Conservation (phyloP, 2,329 filamentous ascomycete species). For the Sporothrix globosa region DNA sequence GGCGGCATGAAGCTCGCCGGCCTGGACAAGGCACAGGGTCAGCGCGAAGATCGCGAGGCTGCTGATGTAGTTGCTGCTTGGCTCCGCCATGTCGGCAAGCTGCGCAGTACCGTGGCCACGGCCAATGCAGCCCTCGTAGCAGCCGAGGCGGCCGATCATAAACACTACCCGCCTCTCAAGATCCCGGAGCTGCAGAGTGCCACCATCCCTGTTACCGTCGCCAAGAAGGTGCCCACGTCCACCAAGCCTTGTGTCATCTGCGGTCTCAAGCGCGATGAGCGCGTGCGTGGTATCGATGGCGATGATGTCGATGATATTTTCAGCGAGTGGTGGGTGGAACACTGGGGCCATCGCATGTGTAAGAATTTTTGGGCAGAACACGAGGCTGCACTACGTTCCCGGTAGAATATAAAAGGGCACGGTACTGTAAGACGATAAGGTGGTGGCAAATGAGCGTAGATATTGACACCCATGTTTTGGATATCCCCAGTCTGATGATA, state of each 20-base stretch:
- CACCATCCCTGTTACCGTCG: slow-evolving; percentile 67
- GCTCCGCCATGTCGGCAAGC: slow-evolving; percentile 73
- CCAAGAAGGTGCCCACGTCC: slow-evolving; percentile 74
- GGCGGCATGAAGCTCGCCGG: slow-evolving; percentile 86
- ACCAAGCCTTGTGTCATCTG: slow-evolving; percentile 80
- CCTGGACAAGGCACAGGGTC: slow-evolving; percentile 79
- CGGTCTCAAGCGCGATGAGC: slow-evolving; percentile 84
- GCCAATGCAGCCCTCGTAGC: slow-evolving; percentile 55
- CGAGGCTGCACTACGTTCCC: slow-evolving; percentile 63
- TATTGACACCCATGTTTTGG: slow-evolving; percentile 5
- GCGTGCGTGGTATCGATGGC: slow-evolving; percentile 71
- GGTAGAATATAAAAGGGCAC: slow-evolving; percentile 27
- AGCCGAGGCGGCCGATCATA: slow-evolving; percentile 34
- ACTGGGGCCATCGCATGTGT: slow-evolving; percentile 81
- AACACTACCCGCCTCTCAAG: slow-evolving; percentile 45
- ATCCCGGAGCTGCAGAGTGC: slow-evolving; percentile 71
- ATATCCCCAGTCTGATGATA: not conserved
- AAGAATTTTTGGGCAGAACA: slow-evolving; percentile 84
- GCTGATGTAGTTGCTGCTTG: slow-evolving; percentile 75
- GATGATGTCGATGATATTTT: slow-evolving; percentile 83
- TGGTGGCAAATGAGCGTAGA: not conserved
- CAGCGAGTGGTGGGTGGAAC: slow-evolving; percentile 94
- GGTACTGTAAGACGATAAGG: not conserved
- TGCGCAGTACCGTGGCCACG: slow-evolving; percentile 73
- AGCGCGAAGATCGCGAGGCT: slow-evolving; percentile 82